Evolutionary conservation across 345 rosid genomes (phyloP).

Genomic region (Melaleuca alternifolia): DNA sequence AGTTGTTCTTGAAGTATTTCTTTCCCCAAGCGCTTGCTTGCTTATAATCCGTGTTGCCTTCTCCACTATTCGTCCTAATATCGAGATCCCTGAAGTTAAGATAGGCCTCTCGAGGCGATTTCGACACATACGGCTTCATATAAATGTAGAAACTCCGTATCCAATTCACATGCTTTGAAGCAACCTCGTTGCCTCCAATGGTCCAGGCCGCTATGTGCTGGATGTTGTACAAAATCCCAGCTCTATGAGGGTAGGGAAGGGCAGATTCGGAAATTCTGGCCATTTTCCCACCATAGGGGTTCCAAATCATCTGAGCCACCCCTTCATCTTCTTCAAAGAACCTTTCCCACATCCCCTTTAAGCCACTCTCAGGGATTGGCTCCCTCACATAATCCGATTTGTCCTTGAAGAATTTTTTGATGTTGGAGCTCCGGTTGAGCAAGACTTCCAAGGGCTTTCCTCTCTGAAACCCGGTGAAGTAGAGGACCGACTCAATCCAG

Average conservation of each 20-base stretch:
- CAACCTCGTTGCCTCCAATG: not conserved
- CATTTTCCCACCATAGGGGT: conserved; percentile 35
- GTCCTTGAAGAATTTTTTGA: not conserved
- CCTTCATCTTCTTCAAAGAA: not conserved
- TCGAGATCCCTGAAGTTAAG: not conserved
- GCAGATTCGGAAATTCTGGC: conserved; percentile 14
- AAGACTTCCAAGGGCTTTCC: conserved; percentile 8
- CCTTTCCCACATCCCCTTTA: conserved; percentile 12
- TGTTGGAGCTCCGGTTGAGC: not conserved
- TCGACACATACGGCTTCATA: not conserved
- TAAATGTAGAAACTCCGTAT: conserved; percentile 1
- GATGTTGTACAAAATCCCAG: conserved; percentile 20
- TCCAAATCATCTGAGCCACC: not conserved
- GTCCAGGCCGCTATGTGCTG: conserved; percentile 1
- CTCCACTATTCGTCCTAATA: not conserved
- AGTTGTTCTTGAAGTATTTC: not conserved
- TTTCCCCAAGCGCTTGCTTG: conserved; percentile 27
- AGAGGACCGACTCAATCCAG: conserved; percentile 32
- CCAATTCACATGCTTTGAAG: conserved; percentile 10
- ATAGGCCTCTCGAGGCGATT: not conserved
- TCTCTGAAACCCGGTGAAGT: not conserved
- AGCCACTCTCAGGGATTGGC: conserved; percentile 14
- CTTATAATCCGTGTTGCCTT: not conserved
- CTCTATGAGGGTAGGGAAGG: conserved; percentile 28
- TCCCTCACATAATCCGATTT: conserved; percentile 21